Evolutionary conservation across 1,284 basidiomycete species (phyloP), one percentile per base, ranked within the genome.

Genomic region (Puccinia coronata): DNA sequence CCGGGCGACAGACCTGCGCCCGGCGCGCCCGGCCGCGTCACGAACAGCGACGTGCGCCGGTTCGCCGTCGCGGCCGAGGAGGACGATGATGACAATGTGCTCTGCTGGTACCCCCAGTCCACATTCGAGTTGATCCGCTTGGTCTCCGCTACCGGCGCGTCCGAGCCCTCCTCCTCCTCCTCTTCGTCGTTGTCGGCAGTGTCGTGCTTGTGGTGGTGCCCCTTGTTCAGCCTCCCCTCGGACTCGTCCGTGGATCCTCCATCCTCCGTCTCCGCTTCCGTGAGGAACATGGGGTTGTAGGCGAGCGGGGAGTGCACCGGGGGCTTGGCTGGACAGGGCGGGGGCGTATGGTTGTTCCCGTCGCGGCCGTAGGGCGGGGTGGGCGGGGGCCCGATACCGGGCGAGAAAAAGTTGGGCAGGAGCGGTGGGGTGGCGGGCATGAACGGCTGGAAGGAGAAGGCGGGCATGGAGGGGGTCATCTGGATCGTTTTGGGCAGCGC

Each of bases 381-480:
- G 53, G 83, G 83, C 70, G 84, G 84, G 5, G 85, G 84, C 0
- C 84, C 85, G 18, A 86, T 47, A 43, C 86, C 86, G 6, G 87
- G 87, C 18, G 83, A 85, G 57, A 87, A 84, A 77, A 87, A 85
- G 18, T 82, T 82, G 18, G 86, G 85, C 39, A 85, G 84, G 63
- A 87, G 84, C 3, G 87, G 87, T 1, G 87, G 87, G 20, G 87
- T 87, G 73, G 86, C 84, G 0, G 86, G 86, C 43, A 71, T 71
- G 72, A 87, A 84, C 20, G 85, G 84, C 20, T 86, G 86, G 63
- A 87, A 86, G 0, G 86, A 85, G 81, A 87, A 88, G 2, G 86
- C 86, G 0, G 87, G 87, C 87, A 88, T 87, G 11, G 85, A 85
- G 2, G 86, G 87, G 11, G 87, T 87, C 84, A 87, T 86, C 59